These are phyloP conservation scores for Potentilla sterilis DNA, from an alignment of 306 rosid genomes.

Conservation along the genomic window DNA sequence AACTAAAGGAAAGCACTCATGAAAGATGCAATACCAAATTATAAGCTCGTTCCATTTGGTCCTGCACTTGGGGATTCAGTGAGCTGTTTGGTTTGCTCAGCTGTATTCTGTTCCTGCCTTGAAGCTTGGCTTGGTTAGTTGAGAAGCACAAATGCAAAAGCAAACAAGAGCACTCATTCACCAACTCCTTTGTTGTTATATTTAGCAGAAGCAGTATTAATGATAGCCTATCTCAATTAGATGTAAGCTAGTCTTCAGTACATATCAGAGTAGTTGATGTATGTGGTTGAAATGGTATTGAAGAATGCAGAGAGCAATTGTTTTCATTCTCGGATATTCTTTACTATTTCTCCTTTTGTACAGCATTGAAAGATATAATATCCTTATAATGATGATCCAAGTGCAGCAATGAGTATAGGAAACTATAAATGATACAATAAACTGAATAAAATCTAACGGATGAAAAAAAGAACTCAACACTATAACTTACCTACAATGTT, in stretches of 20 bases:
- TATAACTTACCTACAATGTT: background rate
- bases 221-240: background rate
- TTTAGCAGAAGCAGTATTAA: background rate
- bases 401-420: background rate
- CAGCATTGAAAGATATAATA: background rate
- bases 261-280: background rate
- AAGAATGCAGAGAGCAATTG: background rate
- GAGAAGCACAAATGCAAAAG: background rate
- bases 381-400: background rate
- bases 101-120: background rate
- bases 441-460: background rate
- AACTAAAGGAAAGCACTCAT: background rate
- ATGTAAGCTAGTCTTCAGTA: background rate
- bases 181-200: background rate
- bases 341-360: background rate
- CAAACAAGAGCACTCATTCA: background rate
- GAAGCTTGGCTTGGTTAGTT: background rate
- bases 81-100: background rate
- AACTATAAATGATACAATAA: background rate
- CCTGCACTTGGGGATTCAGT: too few relatives aligned
- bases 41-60: background rate
- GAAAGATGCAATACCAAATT: background rate
- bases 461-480: background rate
- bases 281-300: background rate
- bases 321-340: too few relatives aligned